Conservation (phyloP, 345 rosid genomes). For the Syzygium grande region DNA sequence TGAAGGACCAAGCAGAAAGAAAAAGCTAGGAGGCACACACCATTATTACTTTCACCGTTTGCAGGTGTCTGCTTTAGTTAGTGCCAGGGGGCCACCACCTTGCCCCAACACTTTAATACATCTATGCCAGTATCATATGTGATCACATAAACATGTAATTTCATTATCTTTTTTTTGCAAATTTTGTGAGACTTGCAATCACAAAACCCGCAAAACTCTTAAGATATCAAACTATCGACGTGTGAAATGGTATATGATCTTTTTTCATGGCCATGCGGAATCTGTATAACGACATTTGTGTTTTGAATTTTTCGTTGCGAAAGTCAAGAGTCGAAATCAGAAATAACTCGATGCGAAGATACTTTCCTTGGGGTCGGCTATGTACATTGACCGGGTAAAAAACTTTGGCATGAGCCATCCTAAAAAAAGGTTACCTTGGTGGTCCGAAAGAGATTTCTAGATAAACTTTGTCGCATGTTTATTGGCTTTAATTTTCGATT, state of each 20-base stretch:
- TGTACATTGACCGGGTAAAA: background rate
- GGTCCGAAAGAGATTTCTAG: background rate
- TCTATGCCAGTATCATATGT: background rate
- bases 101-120: background rate
- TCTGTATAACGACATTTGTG: background rate
- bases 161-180: background rate
- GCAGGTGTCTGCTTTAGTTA: background rate
- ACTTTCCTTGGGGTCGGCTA: background rate
- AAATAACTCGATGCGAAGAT: background rate
- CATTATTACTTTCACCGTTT: background rate
- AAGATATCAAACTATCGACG: background rate
- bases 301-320: background rate
- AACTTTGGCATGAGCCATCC: background rate
- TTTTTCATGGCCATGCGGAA: background rate
- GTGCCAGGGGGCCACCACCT: background rate
- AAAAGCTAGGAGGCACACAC: background rate
- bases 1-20: background rate
- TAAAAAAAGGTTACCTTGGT: background rate
- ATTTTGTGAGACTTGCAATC: background rate
- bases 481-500: background rate
- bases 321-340: background rate
- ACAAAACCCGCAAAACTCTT: background rate
- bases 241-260: background rate
- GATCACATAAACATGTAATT: background rate
- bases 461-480: background rate